Percentiles rank a stretch among this genome's conserved stretches.
Conservation (phyloP, 2,329 filamentous ascomycete genomes). For the Basipetospora chlamydospora region DNA sequence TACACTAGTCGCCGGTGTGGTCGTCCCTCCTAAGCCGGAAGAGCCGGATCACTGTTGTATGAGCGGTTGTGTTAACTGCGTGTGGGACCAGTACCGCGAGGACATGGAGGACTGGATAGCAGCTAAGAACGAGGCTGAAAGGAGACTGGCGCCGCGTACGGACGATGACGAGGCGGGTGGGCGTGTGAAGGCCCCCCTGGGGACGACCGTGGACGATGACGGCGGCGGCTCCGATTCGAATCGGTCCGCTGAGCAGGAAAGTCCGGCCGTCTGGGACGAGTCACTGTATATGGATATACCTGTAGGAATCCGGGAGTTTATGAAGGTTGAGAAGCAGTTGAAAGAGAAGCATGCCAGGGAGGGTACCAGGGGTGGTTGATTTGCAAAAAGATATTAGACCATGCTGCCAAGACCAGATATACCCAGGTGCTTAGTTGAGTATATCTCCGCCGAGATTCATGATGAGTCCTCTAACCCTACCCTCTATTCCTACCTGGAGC, state of each 20-base stretch:
- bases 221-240: conserved; percentile 60
- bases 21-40: conserved; percentile 67
- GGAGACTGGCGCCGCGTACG: conserved; percentile 25
- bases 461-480: too few relatives aligned
- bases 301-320: conserved; percentile 89
- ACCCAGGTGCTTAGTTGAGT: too few relatives aligned
- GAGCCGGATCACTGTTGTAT: conserved; percentile 99
- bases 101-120: conserved; percentile 81
- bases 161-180: conserved; percentile 10
- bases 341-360: conserved; percentile 57
- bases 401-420: too few relatives aligned
- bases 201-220: conserved; percentile 62
- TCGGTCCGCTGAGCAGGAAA: conserved; percentile 32
- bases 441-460: too few relatives aligned
- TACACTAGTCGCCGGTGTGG: conserved; percentile 58
- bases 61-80: conserved; percentile 95
- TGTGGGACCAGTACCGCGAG: conserved; percentile 85
- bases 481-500: too few relatives aligned
- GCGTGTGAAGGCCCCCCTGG: conserved; percentile 19
- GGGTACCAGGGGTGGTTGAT: conserved; percentile 30
- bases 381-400: background rate
- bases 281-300: conserved; percentile 70
- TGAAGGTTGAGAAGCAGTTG: conserved; percentile 88
- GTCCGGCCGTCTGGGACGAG: conserved; percentile 42
- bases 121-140: conserved; percentile 48